Evolutionary conservation across 140 eudicot species (phyloP).

Genomic region (Flaveria floridana): DNA sequence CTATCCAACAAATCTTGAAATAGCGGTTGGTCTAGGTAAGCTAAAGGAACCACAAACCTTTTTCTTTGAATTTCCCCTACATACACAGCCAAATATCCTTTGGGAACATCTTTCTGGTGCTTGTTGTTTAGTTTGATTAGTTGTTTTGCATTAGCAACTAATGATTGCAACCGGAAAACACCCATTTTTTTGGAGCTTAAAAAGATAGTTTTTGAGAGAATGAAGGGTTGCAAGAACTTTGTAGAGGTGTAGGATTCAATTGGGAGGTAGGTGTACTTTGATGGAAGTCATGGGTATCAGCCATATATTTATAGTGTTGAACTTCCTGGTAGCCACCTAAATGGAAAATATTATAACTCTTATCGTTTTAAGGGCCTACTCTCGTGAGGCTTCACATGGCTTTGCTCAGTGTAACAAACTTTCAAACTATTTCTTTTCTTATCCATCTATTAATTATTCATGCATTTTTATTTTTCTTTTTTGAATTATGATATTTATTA

Average conservation of each 20-base stretch:
- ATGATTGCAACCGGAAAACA: conserved; percentile 28
- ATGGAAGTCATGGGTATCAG: neutral
- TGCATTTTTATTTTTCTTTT: too few species aligned
- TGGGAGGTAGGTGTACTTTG: conserved; percentile 18
- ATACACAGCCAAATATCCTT: conserved; percentile 51
- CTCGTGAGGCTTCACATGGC: neutral
- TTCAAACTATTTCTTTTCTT: too few species aligned
- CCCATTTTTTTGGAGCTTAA: conserved; percentile 24
- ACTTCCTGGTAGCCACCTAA: neutral
- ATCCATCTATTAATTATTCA: neutral
- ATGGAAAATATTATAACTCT: neutral
- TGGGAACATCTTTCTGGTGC: conserved; percentile 41
- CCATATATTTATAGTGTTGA: neutral
- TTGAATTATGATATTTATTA: too few species aligned
- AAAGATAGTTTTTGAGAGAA: conserved; percentile 15
- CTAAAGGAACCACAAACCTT: conserved; percentile 47
- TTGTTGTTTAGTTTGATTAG: conserved; percentile 29
- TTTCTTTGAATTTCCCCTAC: conserved; percentile 45
- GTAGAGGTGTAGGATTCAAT: conserved; percentile 7
- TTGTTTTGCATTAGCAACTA: conserved; percentile 35
- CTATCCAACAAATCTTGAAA: conserved; percentile 43
- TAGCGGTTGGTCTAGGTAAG: conserved; percentile 47
- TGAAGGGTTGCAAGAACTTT: conserved; percentile 3
- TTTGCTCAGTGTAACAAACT: neutral
- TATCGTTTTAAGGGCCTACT: neutral